Evolutionary conservation across 345 rosid species (phyloP), one percentile per base, ranked within the genome.

Genomic region (Populus ilicifolia): DNA sequence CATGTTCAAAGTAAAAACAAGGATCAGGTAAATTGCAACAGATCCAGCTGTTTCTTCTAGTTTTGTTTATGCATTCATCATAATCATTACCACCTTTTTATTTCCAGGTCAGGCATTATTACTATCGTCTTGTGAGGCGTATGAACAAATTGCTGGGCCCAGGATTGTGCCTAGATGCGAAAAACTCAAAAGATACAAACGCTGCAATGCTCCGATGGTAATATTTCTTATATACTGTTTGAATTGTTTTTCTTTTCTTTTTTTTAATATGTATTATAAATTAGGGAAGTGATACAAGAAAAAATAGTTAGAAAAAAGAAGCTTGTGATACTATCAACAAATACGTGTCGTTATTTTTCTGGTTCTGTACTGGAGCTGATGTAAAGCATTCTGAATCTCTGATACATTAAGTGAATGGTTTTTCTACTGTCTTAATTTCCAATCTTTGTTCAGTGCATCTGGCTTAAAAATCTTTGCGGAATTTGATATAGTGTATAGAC

Each of bases 171-270:
- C 89, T 96, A 63, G 98, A 96, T 87, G 98, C 99, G 39, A 96
- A 96, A 83, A 91, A 96, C 80, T 95, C 98, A 2, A 96, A 96
- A 86, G 99, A 96, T 74, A 96, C 98, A 63, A 96, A 96, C 87
- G 92, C 97, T 74, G 98, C 99, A 17, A 94, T 96, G 98, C 93
- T 96, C 81, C 91, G 97, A 90, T 96, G 99, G 99, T 96, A 89
- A 83, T 76, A 56, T 76, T 75, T 25, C 27, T 16, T 43, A 2
- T 56, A 64, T 56, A 48, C 39, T 63, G 68, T 39, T 72, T 54
- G 54, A 30, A 59, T 59, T 59, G 16, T 27, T 71, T 30, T 69
- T 79, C 41, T 27, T 30, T 33, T 33, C 5, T 33, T 3, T 50
- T 44, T 46, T 16, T 16, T 39, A 41, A 14, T 41, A 33, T 72